Evolutionary conservation across 1,284 basidiomycete species (phyloP).

Genomic region (Ganoderma multipileum): DNA sequence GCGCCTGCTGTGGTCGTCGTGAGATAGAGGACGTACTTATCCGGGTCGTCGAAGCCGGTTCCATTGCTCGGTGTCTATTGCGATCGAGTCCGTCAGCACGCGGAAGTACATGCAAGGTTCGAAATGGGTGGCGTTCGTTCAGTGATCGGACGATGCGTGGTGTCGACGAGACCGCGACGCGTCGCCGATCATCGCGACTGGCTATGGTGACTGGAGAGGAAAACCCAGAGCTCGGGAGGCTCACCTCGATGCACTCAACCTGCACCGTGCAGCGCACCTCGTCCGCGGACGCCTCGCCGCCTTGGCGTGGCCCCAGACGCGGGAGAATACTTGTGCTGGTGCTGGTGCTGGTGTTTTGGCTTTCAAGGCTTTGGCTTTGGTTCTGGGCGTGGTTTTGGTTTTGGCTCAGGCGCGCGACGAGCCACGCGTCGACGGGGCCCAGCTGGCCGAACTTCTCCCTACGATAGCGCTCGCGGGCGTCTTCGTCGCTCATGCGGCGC

Average conservation of each 20-base stretch:
- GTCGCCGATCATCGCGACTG: neutral
- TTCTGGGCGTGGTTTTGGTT: neutral
- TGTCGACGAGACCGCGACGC: neutral
- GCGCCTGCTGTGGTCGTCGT: slow-evolving; percentile 16
- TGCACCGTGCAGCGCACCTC: slow-evolving; percentile 30
- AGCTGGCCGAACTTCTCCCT: slow-evolving; percentile 21
- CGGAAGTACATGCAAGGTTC: neutral
- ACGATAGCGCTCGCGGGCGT: slow-evolving; percentile 19
- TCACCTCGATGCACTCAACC: slow-evolving; percentile 28
- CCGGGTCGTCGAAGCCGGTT: slow-evolving; percentile 25
- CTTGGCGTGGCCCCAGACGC: neutral
- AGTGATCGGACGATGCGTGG: neutral
- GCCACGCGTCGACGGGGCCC: slow-evolving; percentile 30
- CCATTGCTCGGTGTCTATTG: slow-evolving; percentile 25
- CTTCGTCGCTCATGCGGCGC: slow-evolving; percentile 18
- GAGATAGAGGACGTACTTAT: slow-evolving; percentile 31
- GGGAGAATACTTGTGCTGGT: neutral
- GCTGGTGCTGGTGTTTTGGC: neutral
- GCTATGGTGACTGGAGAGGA: no score
- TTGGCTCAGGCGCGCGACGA: slow-evolving; percentile 20
- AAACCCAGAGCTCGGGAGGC: slow-evolving; percentile 3
- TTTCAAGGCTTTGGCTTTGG: neutral
- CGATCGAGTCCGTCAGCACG: neutral
- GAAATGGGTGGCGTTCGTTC: neutral
- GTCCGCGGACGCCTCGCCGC: slow-evolving; percentile 14